Base-by-base conservation (phyloP, 208 protist species). In the Trypanosoma grayi region DNA sequence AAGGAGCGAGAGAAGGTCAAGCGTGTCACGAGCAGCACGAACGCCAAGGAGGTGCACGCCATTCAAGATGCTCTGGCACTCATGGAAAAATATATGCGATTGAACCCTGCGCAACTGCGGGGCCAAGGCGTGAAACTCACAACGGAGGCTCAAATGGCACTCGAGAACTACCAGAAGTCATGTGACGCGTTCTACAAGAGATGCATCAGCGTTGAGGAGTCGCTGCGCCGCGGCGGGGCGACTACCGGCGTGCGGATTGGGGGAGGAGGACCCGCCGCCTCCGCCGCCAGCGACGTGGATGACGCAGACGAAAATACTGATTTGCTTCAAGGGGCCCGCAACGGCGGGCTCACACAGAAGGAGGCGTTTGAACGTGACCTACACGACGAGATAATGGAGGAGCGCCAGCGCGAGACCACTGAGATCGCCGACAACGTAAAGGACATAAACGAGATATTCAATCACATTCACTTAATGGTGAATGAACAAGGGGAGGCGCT, bases 361-460 rank as follows among this genome's bases (percentile, higher is more conserved):
- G 69, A 69, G 25, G 44, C 57, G 40, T 93, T 93, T 55, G 90
- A 95, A 58, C 70, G 74, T 24, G 79, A 89, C 53, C 44, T 95
- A 10, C 80, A 93, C 58, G 70, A 89, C 31, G 86, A 95, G 34
- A 83, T 95, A 25, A 89, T 95, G 77, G 66, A 71, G n/a, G 86
- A 95, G 68, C 79, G 82, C 0, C 60, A 76, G 41, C 73, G 77
- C 0, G 90, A 95, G 54, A 91, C 85, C 30, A 54, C 75, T 13
- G 90, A 95, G 65, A 89, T 95, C 28, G 86, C 86, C 0, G 84
- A 93, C 14, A 92, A 84, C 55, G 79, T 95, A 9, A 73, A 70
- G 7, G 86, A 95, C 66, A 92, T 95, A 25, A 81, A 92, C 44
- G 86, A 93, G 28, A 93, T 93, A 56, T 93, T 93, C 30, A 63